phyloP scores from a whole-genome alignment of 179 eudicot species.

The Beta corolliflora region DNA sequence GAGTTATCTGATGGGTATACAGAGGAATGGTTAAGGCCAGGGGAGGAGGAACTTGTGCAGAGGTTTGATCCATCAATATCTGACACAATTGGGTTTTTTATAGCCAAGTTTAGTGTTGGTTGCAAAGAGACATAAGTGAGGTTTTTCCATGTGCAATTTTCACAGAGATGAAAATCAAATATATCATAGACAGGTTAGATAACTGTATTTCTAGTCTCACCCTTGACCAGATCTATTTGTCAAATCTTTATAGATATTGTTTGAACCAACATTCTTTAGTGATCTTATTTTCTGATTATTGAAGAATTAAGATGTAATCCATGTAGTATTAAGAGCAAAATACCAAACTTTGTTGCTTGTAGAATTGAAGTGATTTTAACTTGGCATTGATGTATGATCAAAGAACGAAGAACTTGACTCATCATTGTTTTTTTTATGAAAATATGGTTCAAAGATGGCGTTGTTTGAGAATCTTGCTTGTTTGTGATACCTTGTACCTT shows the following conservation, averaged over 20 bases:
- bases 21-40: slow-evolving; percentile 88
- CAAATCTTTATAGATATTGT: not conserved
- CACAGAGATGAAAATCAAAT: not conserved
- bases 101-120: slow-evolving; percentile 87
- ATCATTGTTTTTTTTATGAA: not conserved
- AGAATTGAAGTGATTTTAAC: not conserved
- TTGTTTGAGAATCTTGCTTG: not conserved
- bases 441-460: not conserved
- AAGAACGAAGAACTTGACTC: not conserved
- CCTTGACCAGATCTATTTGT: not conserved
- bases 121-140: slow-evolving; percentile 44
- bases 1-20: slow-evolving; percentile 62
- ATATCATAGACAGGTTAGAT: not conserved
- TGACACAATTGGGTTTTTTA: slow-evolving; percentile 95
- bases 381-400: not conserved
- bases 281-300: not conserved
- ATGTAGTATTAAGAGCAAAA: not conserved
- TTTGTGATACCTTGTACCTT: not conserved
- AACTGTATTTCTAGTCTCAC: not conserved
- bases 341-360: no score
- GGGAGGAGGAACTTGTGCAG: slow-evolving; percentile 89
- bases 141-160: not conserved
- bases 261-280: not conserved
- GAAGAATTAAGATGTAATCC: not conserved
- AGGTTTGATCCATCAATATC: slow-evolving; percentile 87